Evolutionary conservation across 345 rosid genomes (phyloP).

Genomic region (Clarkia xantiana): DNA sequence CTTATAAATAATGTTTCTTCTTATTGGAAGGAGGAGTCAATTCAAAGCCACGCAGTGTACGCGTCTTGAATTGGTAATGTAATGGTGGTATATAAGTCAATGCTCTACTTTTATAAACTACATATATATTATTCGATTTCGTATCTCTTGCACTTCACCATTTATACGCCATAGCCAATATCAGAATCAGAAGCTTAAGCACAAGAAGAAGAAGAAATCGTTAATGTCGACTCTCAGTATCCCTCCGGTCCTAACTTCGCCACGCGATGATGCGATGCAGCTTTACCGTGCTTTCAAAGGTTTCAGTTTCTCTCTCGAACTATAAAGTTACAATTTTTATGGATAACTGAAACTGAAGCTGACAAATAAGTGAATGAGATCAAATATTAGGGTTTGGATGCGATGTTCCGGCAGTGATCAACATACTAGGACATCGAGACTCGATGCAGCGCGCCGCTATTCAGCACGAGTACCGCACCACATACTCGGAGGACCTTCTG

Average conservation of each 20-base stretch:
- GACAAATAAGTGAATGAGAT: not conserved
- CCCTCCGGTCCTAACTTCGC: slow-evolving; percentile 29
- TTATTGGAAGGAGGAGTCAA: too few relatives aligned
- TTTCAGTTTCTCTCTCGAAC: slow-evolving; percentile 2
- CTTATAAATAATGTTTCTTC: too few relatives aligned
- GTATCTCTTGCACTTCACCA: too few relatives aligned
- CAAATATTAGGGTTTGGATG: slow-evolving; percentile 41
- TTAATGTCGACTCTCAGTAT: slow-evolving; percentile 33
- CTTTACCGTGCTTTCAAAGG: slow-evolving; percentile 59
- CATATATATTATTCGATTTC: too few relatives aligned
- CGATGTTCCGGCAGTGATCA: slow-evolving; percentile 33
- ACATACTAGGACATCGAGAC: slow-evolving; percentile 56
- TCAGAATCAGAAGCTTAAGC: too few relatives aligned
- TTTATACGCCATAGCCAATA: too few relatives aligned
- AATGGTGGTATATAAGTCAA: too few relatives aligned
- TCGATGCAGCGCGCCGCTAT: slow-evolving; percentile 38
- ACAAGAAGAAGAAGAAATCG: not conserved
- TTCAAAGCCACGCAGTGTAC: too few relatives aligned
- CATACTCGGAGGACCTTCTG: slow-evolving; percentile 29
- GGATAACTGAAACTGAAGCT: too few relatives aligned
- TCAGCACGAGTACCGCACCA: slow-evolving; percentile 35
- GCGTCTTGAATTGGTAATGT: too few relatives aligned
- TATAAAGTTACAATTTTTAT: too few relatives aligned
- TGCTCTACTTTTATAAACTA: too few relatives aligned
- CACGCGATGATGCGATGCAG: slow-evolving; percentile 42